Evolutionary conservation across 805 yeast genomes (phyloP), one percentile per base, ranked within the genome.

Genomic region (Kazachstania taianensis): DNA sequence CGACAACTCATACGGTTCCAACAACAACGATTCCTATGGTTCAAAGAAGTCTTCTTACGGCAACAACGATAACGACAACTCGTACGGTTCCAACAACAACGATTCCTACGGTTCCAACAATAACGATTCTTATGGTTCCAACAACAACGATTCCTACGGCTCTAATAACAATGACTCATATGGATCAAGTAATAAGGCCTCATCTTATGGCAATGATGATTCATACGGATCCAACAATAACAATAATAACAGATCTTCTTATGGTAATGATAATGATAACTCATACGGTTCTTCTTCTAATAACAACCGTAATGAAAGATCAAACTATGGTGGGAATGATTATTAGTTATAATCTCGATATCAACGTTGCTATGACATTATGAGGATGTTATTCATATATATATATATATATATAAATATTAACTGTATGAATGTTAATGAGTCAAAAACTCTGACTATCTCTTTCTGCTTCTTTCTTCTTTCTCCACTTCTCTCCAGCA

Each of bases 131-230:
- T 50, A n/a, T n/a, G n/a, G n/a, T n/a, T n/a, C n/a, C n/a, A n/a
- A n/a, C n/a, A n/a, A n/a, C n/a, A n/a, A n/a, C 38, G 43, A 46
- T 28, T 44, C 57, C 3, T 48, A 55, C 37, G 56, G 52, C 15
- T 46, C 50, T 29, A 32, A 33, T 15, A 40, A 34, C 24, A 46
- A 46, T 35, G 38, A 40, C 26, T 46, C 57, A 5, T 53, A 50
- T 25, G 53, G 55, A 20, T 39, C 44, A 20, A 35, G 41, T 28
- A 41, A 40, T 41, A 39, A 41, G 25, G 40, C 35, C 36, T 17
- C 25, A 18, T 28, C 32, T n/a, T 43, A 42, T 28, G 45, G 42
- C 41, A n/a, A n/a, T n/a, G 35, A 38, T 17, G 47, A 43, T 33
- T 43, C 50, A 16, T 46, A 49, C 30, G 50, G 51, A 17, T 36